These are phyloP conservation scores for Aspergillus asperescens DNA, from an alignment of 495 filamentous ascomycete genomes.

Conservation along the genomic window DNA sequence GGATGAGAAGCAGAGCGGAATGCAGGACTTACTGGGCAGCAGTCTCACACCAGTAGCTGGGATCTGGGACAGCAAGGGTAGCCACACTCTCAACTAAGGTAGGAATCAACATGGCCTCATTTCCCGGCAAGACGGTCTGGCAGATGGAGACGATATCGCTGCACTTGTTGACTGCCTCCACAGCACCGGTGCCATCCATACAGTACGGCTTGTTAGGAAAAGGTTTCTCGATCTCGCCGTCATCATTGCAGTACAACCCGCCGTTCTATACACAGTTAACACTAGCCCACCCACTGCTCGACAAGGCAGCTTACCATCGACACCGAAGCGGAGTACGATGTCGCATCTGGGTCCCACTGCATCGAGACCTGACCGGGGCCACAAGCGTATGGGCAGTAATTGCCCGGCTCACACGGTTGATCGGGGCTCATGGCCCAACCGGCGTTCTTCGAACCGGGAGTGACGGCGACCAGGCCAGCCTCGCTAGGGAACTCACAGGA, in stretches of 20 bases:
- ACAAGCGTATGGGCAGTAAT: conserved; percentile 76
- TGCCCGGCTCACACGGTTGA: conserved; percentile 61
- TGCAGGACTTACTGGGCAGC: conserved; percentile 70
- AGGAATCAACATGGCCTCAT: conserved; percentile 83
- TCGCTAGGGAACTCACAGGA: conserved; percentile 62
- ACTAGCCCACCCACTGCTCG: neutral
- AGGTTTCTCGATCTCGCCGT: conserved; percentile 64
- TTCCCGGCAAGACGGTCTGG: conserved; percentile 80
- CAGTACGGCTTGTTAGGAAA: conserved; percentile 68
- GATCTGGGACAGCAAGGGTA: conserved; percentile 65
- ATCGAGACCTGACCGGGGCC: conserved; percentile 69
- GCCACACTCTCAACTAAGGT: conserved; percentile 52
- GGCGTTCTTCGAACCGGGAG: conserved; percentile 58
- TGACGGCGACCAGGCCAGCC: conserved; percentile 63
- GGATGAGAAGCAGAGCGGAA: neutral
- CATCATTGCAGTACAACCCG: conserved; percentile 66
- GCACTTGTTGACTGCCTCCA: conserved; percentile 60
- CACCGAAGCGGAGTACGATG: conserved; percentile 60
- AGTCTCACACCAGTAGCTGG: conserved; percentile 65
- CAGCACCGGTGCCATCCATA: conserved; percentile 60
- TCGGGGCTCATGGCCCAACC: conserved; percentile 83
- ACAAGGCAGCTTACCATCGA: conserved; percentile 60
- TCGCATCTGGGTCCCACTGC: conserved; percentile 72
- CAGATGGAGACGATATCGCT: conserved; percentile 64
- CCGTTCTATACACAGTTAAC: conserved; percentile 52